A percentile compares a stretch with the other conserved stretches of the same genome.
phyloP scores from a whole-genome alignment of 139 green algal genomes.

The Ostreobium quekettii region DNA sequence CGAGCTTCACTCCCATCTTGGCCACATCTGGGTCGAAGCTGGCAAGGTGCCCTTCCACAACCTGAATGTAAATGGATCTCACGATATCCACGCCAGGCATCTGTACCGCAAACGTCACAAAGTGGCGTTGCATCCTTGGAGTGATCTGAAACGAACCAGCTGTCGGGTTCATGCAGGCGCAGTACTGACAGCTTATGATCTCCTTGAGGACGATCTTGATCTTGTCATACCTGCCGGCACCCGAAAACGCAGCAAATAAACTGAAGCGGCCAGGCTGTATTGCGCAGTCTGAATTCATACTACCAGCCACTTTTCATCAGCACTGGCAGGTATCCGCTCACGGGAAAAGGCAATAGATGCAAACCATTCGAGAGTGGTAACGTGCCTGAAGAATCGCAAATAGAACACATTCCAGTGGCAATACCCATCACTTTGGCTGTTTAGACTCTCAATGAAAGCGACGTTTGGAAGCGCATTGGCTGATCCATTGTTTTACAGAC shows the following conservation, averaged over 20 bases:
- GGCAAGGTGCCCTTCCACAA: slow-evolving; percentile 57
- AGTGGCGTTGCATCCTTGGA: slow-evolving; percentile 86
- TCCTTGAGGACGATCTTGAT: slow-evolving; percentile 84
- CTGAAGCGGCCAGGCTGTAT: no score
- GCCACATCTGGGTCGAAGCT: slow-evolving; percentile 58
- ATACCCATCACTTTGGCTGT: no score
- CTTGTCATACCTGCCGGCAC: slow-evolving; percentile 70
- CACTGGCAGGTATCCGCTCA: no score
- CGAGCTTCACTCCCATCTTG: slow-evolving; percentile 54
- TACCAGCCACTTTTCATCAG: no score
- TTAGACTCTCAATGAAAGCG: no score
- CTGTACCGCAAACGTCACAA: slow-evolving; percentile 74
- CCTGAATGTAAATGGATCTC: slow-evolving; percentile 48
- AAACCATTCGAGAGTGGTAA: no score
- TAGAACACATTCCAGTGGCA: no score
- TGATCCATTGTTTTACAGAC: not conserved
- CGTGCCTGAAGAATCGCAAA: no score
- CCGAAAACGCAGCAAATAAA: no score
- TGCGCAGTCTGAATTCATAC: no score
- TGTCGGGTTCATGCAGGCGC: slow-evolving; percentile 82
- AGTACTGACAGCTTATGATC: slow-evolving; percentile 67
- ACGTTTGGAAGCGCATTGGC: not conserved
- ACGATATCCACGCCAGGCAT: slow-evolving; percentile 60
- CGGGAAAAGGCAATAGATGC: no score
- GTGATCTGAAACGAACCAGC: slow-evolving; percentile 85